Base-by-base conservation (phyloP, 441 rosid species). In the Adansonia gregorii region DNA sequence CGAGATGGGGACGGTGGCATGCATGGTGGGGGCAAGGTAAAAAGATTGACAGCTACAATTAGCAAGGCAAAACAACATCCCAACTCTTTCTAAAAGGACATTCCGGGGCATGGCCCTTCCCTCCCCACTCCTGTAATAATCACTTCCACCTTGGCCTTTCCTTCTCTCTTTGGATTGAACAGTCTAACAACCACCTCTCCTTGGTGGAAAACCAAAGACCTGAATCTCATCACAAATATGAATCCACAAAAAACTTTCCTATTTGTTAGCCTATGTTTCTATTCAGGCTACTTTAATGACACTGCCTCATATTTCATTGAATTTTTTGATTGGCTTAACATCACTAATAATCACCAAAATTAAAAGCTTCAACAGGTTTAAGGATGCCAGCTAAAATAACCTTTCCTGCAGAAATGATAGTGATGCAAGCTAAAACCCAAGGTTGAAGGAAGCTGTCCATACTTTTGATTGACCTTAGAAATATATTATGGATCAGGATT, bases 91-190 rank as follows among this genome's bases (percentile, higher is more conserved):
- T 17, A 59, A 70, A 78, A 17, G 65, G 84, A 78, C 78, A 77
- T 65, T 58, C 59, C 67, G 60, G 39, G 63, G 46, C 81, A 52
- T 63, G 71, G 82, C 74, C 79, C 82, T 64, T 78, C 67, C 79
- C 80, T 68, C 59, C 73, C 72, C 81, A 12, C 27, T 60, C 64
- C 52, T 68, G 19, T 61, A 76, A 82, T 73, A 46, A 64, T 82
- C 76, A 46, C 17, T 54, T 19, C 49, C 31, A 60, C 31, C 59
- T 17, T 52, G 71, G 31, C 49, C 67, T 82, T 77, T 55, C 86
- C 83, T 84, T 81, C 78, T 86, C 86, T 73, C 74, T 79, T 82
- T 39, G 78, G 82, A 78, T 81, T 59, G 52, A 70, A 75, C 72
- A 31, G 45, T 58, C 71, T 22, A 73, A 66, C 77, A 54, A 67